phyloP scores from a whole-genome alignment of 305 asterid genomes.

The Fraxinus velutina region DNA sequence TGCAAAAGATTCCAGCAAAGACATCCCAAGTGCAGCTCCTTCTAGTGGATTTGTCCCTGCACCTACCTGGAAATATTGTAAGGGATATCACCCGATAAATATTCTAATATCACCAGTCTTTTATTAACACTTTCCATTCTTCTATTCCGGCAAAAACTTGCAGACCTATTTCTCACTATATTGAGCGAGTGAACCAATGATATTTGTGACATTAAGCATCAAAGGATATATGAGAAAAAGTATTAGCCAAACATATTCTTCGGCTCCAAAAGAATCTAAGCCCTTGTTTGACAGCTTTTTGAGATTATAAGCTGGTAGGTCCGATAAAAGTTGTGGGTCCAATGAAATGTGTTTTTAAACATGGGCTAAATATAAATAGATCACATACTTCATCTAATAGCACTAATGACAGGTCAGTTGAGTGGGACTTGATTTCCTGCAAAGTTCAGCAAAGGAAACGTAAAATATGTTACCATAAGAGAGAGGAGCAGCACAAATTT shows the following conservation, averaged over 20 bases:
- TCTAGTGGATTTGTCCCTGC: slow-evolving; percentile 99
- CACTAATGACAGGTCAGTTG: slow-evolving; percentile 72
- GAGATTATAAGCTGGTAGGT: not conserved
- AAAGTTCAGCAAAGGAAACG: slow-evolving; percentile 29
- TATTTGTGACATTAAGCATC: not conserved
- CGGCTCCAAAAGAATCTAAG: not conserved
- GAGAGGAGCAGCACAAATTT: slow-evolving; percentile 18
- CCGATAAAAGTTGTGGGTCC: slow-evolving; percentile 10
- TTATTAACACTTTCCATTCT: slow-evolving; percentile 10
- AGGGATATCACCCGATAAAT: slow-evolving; percentile 19
- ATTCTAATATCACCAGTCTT: slow-evolving; percentile 15
- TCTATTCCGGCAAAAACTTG: not conserved
- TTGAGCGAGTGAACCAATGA: not conserved
- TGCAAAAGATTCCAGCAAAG: slow-evolving; percentile 88
- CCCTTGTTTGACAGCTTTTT: not conserved
- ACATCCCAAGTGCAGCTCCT: slow-evolving; percentile 98
- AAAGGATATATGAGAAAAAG: not conserved
- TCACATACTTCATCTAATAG: slow-evolving; percentile 87
- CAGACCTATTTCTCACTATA: slow-evolving; percentile 1
- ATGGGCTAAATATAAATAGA: not conserved
- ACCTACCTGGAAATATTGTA: slow-evolving; percentile 62
- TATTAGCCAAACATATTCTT: slow-evolving; percentile 7
- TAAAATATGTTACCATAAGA: slow-evolving; percentile 13
- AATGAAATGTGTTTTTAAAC: slow-evolving; percentile 8
- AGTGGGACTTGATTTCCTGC: slow-evolving; percentile 84